Evolutionary conservation across 768 basidiomycete species (phyloP).

Genomic region (Mycena galopus): DNA sequence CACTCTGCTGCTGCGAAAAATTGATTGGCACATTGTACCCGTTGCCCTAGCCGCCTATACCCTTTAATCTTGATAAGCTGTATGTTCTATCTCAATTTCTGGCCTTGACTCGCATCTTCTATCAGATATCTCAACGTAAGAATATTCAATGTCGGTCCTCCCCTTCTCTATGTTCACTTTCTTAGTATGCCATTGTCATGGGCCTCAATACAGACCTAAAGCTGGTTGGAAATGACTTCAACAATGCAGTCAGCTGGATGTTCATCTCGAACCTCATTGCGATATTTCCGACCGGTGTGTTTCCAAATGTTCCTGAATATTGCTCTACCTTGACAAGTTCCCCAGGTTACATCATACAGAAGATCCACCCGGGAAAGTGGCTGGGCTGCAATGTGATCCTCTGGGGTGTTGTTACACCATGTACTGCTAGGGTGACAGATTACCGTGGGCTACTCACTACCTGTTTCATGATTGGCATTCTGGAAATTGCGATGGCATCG

Average conservation of each 20-base stretch:
- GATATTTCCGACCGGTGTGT: slow-evolving; percentile 32
- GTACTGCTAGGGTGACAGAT: slow-evolving; percentile 29
- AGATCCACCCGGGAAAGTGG: slow-evolving; percentile 36
- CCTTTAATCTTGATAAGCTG: slow-evolving; percentile 35
- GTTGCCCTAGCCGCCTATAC: slow-evolving; percentile 31
- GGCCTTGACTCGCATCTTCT: not conserved
- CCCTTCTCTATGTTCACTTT: not conserved
- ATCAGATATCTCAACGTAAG: slow-evolving; percentile 34
- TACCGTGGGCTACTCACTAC: slow-evolving; percentile 29
- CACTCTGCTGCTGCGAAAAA: slow-evolving; percentile 34
- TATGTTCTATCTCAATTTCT: not conserved
- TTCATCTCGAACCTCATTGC: slow-evolving; percentile 35
- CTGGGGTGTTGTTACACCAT: slow-evolving; percentile 36
- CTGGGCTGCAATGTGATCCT: slow-evolving; percentile 32
- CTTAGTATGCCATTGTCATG: slow-evolving; percentile 35
- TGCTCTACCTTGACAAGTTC: not conserved
- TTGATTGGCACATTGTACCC: slow-evolving; percentile 34
- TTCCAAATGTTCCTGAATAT: not conserved
- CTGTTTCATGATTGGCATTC: slow-evolving; percentile 32
- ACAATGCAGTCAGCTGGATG: slow-evolving; percentile 35
- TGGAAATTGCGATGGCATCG: slow-evolving; percentile 33
- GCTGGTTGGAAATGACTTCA: slow-evolving; percentile 34
- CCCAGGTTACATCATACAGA: slow-evolving; percentile 36
- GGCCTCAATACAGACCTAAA: slow-evolving; percentile 33
- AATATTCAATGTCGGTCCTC: not conserved